Evolutionary conservation across 306 rosid species (phyloP), one percentile per base, ranked within the genome.

Genomic region (Quercus dentata): DNA sequence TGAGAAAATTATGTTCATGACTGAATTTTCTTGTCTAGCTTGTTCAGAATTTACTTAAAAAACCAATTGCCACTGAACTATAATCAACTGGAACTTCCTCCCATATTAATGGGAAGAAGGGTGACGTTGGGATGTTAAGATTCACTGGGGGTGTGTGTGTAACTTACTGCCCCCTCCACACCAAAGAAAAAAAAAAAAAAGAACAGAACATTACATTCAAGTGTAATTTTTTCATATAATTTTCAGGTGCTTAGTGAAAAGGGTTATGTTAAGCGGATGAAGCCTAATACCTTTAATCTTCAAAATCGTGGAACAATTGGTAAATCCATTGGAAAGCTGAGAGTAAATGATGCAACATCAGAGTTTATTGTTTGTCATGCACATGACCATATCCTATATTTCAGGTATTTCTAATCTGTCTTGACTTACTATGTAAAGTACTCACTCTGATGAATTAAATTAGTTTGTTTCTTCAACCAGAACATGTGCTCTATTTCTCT

Each of bases 301-400:
- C 99, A 95, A 82, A 76, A 84, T 85, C 98, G 99, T 78, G 99
- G 99, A 56, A 95, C 99, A 79, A 93, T 95, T 71, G 99, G 99
- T 79, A 95, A 95, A 90, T 95, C 99, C 81, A 98, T 95, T 44
- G 99, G 99, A 74, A 95, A 95, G 82, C 86, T 95, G 85, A 90
- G 93, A 87, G 97, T 93, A 70, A 91, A 95, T 17, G 99, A 95
- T 87, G 85, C 97, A 20, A 95, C 93, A 98, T 89, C 99, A 59
- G 99, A 95, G 88, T 95, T 95, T 82, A 90, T 91, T 7, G 98
- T 93, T 74, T 95, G 99, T 79, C 95, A 59, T 4, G 94, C 99
- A 12, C 99, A 95, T 63, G 99, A 95, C 83, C 94, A 93, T 83
- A 91, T 95, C 78, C 89, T 95, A 70, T 95, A 91, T 84, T 95